A percentile compares a stretch with the other conserved stretches of the same genome.
Conservation (phyloP, 257 asterid species). For the Nicotiana paniculata region DNA sequence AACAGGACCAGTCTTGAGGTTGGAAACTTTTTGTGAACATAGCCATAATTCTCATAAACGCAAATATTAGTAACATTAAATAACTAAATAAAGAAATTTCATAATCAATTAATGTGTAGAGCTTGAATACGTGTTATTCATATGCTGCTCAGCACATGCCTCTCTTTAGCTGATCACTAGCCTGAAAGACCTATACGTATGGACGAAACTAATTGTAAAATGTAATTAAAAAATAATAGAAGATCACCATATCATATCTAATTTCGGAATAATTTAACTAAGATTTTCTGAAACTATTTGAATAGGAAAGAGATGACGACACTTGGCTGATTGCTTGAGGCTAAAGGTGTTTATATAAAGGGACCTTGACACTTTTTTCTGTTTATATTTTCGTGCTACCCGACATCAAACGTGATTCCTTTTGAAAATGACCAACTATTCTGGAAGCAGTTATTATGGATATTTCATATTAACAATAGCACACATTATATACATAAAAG, state of each 20-base stretch:
- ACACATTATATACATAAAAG: no score
- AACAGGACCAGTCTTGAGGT: no score
- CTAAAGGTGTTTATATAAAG: background rate
- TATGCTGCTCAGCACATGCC: background rate
- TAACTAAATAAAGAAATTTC: no score
- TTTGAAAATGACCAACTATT: background rate
- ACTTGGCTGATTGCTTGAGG: background rate
- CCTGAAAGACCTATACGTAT: background rate
- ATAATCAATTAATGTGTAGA: background rate
- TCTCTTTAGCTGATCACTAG: background rate
- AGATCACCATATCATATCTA: background rate
- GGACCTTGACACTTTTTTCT: background rate
- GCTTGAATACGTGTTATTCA: background rate
- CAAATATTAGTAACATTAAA: no score
- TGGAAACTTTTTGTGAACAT: no score
- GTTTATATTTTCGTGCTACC: background rate
- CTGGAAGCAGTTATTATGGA: background rate
- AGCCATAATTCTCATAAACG: no score
- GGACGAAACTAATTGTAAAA: background rate
- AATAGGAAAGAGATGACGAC: background rate
- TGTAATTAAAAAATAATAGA: no score
- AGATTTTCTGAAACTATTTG: no score
- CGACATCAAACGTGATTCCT: background rate
- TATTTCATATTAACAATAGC: background rate
- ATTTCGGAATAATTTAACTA: background rate